Evolutionary conservation across 2,329 filamentous ascomycete genomes (phyloP), one percentile per base, ranked within the genome.

Genomic region (Sporothrix luriei): DNA sequence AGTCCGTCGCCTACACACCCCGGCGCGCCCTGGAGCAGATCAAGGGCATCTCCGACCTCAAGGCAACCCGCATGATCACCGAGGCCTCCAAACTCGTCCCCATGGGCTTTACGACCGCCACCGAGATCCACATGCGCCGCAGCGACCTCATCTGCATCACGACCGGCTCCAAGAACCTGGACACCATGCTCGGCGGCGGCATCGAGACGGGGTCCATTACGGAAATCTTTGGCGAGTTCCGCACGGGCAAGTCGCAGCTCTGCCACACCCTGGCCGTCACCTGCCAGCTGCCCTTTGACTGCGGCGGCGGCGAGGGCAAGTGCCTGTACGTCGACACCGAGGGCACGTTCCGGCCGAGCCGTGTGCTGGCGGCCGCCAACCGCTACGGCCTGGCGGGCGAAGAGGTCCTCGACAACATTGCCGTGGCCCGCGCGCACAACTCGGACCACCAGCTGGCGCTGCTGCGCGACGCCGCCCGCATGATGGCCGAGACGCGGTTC

Each of bases 401-500:
- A 80, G 96, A 99, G 79, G 95, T 99, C 0, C 86, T 99, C 10
- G 96, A 99, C 82, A 99, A 99, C 75, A 94, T 99, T 69, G 96
- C 96, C 3, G 99, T 99, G 79, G 96, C 96, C 65, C 90, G 95
- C 71, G 95, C 95, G 11, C 99, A 99, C 83, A 99, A 99, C 79
- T 98, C 94, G 0, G 95, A 99, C 74, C 95, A 99, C 80, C 95
- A 99, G 79, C 87, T 99, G 66, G 93, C 97, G 78, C 85, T 99
- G 9, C 88, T 99, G 72, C 95, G 95, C 76, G 94, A 98, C 79
- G 96, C 95, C 3, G 91, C 95, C 2, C 89, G 93, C 72, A 99
- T 99, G 95, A 99, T 99, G 96, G 97, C 94, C 70, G 96, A 99
- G 82, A 99, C 95, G 0, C 89, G 95, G 4, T 99, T 99, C 80